A percentile compares a stretch with the other conserved stretches of the same genome.
Evolutionary conservation across 2,329 filamentous ascomycete species (phyloP).

Genomic region (Aspergillus novofumigatus): DNA sequence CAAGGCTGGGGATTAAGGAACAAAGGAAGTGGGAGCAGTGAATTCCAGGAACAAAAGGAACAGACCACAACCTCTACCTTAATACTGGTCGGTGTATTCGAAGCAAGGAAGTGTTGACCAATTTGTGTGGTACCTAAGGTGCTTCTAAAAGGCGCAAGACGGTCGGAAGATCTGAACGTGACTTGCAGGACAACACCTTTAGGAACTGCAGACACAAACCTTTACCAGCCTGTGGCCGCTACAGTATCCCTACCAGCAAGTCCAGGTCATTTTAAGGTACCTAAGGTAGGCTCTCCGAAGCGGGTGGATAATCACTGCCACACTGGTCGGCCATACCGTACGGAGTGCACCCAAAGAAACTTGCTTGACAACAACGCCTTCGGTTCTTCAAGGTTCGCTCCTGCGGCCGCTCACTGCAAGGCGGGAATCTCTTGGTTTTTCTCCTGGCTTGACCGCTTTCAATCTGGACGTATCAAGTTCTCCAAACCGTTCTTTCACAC

Average conservation of each 20-base stretch:
- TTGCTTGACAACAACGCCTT: neutral
- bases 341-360: neutral
- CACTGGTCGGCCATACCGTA: neutral
- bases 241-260: neutral
- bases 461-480: constrained; percentile 11
- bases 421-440: neutral
- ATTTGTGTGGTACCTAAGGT: constrained; percentile 11
- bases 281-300: neutral
- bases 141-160: constrained; percentile 6
- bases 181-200: constrained; percentile 12
- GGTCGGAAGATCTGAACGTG: constrained; percentile 8
- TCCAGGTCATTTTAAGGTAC: neutral
- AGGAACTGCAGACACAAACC: neutral
- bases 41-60: neutral
- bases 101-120: constrained; percentile 13
- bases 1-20: constrained; percentile 4
- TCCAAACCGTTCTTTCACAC: constrained; percentile 6
- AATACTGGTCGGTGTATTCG: constrained; percentile 22
- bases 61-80: neutral
- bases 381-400: neutral
- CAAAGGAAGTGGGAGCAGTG: constrained; percentile 2
- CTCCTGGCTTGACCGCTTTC: neutral
- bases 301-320: neutral
- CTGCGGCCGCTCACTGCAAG: neutral
- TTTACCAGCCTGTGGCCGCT: neutral